Conservation (phyloP, 2,329 filamentous ascomycete species). For the Hypoxylon sp. region DNA sequence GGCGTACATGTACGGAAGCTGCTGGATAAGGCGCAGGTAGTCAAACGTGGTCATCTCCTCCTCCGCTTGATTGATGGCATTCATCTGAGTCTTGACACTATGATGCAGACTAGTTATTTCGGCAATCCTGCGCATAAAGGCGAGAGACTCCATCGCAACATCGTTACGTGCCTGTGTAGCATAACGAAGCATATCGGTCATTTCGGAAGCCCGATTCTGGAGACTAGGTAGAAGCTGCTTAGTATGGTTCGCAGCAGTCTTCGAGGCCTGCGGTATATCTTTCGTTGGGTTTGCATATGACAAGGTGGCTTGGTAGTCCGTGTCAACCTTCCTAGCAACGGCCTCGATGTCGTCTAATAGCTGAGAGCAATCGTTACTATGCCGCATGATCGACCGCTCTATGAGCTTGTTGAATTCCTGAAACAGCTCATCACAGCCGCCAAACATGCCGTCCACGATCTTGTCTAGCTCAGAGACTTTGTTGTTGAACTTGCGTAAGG, state of each 20-base stretch:
- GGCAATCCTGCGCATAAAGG: slow-evolving; percentile 84
- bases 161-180: slow-evolving; percentile 72
- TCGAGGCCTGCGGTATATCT: slow-evolving; percentile 68
- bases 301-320: slow-evolving; percentile 81
- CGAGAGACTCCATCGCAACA: slow-evolving; percentile 69
- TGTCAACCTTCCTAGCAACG: slow-evolving; percentile 83
- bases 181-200: slow-evolving; percentile 67
- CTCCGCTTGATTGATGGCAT: slow-evolving; percentile 73
- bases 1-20: slow-evolving; percentile 88
- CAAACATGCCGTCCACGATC: slow-evolving; percentile 65
- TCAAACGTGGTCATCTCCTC: slow-evolving; percentile 84
- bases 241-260: slow-evolving; percentile 69
- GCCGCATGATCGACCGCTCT: slow-evolving; percentile 62
- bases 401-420: slow-evolving; percentile 68
- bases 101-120: slow-evolving; percentile 79
- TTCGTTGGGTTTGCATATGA: slow-evolving; percentile 70
- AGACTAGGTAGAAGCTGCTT: slow-evolving; percentile 67
- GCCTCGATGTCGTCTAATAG: slow-evolving; percentile 86
- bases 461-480: slow-evolving; percentile 69
- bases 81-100: slow-evolving; percentile 75
- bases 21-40: slow-evolving; percentile 78
- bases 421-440: slow-evolving; percentile 67
- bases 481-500: slow-evolving; percentile 65
- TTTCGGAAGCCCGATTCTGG: slow-evolving; percentile 63
- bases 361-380: slow-evolving; percentile 69